These are phyloP conservation scores for Saccharata proteae DNA, from an alignment of 2,329 filamentous ascomycete genomes.

Conservation along the genomic window DNA sequence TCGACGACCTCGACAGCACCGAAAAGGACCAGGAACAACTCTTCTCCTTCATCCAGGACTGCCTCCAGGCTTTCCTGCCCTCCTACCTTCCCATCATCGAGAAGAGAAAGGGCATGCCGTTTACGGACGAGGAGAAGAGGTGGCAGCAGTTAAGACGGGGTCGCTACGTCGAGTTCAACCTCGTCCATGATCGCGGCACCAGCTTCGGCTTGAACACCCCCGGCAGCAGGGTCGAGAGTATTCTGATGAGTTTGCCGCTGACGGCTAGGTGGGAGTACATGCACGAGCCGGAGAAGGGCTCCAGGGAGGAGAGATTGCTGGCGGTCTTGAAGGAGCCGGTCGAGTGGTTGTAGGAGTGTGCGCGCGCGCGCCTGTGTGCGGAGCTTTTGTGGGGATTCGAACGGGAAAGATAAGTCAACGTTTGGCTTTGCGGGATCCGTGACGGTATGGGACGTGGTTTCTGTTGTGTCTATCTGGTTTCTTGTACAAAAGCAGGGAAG, in stretches of 20 bases:
- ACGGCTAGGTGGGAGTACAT: slow-evolving; percentile 95
- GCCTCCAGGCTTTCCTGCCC: slow-evolving; percentile 75
- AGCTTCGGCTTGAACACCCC: slow-evolving; percentile 90
- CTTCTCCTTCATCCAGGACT: slow-evolving; percentile 80
- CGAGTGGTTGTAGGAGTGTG: slow-evolving; percentile 55
- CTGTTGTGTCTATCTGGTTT: too few relatives aligned
- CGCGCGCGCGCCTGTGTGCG: too few relatives aligned
- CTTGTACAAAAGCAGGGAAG: too few relatives aligned
- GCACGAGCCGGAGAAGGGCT: slow-evolving; percentile 68
- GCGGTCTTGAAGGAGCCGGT: slow-evolving; percentile 53
- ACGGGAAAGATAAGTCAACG: too few relatives aligned
- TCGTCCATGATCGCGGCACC: slow-evolving; percentile 92
- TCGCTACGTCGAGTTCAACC: slow-evolving; percentile 97
- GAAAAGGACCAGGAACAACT: slow-evolving; percentile 80
- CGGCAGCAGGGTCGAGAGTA: slow-evolving; percentile 85
- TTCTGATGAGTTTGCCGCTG: slow-evolving; percentile 89
- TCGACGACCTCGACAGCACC: slow-evolving; percentile 84
- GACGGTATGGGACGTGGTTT: too few relatives aligned
- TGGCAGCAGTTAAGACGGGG: slow-evolving; percentile 94
- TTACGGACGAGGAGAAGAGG: slow-evolving; percentile 71
- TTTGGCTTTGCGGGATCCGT: too few relatives aligned
- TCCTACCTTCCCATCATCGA: slow-evolving; percentile 84
- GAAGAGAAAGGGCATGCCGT: slow-evolving; percentile 84
- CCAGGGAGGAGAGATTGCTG: slow-evolving; percentile 67
- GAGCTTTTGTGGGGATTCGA: too few relatives aligned